Base-by-base conservation (phyloP, 2,329 filamentous ascomycete genomes). In the Colletotrichum viniferum region DNA sequence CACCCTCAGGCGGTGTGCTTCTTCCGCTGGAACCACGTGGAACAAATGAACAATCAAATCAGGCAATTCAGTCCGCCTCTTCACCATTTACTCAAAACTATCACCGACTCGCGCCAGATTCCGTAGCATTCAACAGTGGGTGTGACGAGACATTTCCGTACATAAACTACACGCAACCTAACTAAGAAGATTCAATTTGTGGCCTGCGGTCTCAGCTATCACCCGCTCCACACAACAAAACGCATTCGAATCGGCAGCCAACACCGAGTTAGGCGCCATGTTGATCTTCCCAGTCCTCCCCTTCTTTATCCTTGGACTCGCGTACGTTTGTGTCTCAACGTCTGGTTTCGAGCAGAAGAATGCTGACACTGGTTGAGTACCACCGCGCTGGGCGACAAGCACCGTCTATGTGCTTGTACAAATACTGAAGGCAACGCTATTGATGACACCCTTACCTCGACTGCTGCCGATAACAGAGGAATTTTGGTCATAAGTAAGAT, bases 241-340 rank as follows among this genome's bases (percentile, higher is more conserved):
- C 2, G 8, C 18, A n/a, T 10, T 43, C 1, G 16, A 43, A 43
- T 10, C 38, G 38, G 8, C 8, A 10, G 0, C 8, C 8, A 18
- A 2, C 38, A 5, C 0, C 1, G 38, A 43, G 8, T 0, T 0
- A n/a, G 16, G 4, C 38, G 38, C 1, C 38, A 43, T 43, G 8
- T 9, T 43, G 16, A n/a, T 4, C 8, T 43, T 43, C 8, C 38
- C 38, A 5, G 10, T n/a, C 4, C 4, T 43, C 8, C 16, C 38
- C 38, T 1, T 43, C 8, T 16, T 43, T 43, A 2, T n/a, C 8
- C 8, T 3, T n/a, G 38, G 8, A 43, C 38, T 43, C 0, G 4
- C 38, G 38, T 43, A 43, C 4, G 8, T 43, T 43, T 10, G 8
- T 43, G 9, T 16, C 7, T 10, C 16, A 43, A n/a, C 38, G 0